A percentile compares a stretch with the other conserved stretches of the same genome.
Evolutionary conservation across 1,139 yeast genomes (phyloP).

Genomic region (Diutina mesorugosa): DNA sequence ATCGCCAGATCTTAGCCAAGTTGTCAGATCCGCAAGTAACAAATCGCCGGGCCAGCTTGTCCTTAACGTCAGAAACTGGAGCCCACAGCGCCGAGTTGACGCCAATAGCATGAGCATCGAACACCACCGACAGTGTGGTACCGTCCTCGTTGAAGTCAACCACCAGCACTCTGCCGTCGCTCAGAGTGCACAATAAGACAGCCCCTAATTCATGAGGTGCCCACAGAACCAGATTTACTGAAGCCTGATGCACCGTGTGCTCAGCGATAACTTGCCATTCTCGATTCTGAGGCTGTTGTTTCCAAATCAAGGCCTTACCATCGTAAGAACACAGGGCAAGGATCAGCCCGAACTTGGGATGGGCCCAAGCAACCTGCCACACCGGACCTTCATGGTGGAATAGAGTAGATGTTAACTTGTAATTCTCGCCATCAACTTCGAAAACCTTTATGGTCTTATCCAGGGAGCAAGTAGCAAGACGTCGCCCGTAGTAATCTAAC

Average conservation of each 20-base stretch:
- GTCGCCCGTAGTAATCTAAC: slow-evolving; percentile 88
- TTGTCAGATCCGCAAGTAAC: slow-evolving; percentile 96
- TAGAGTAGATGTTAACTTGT: slow-evolving; percentile 68
- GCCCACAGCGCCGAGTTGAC: slow-evolving; percentile 97
- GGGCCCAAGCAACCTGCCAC: slow-evolving; percentile 99
- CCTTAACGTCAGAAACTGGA: slow-evolving; percentile 41
- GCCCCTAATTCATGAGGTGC: slow-evolving; percentile 98
- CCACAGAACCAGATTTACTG: slow-evolving; percentile 92
- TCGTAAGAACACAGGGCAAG: slow-evolving; percentile 93
- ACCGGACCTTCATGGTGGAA: slow-evolving; percentile 95
- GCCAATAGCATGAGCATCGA: slow-evolving; percentile 85
- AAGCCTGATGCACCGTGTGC: slow-evolving; percentile 82
- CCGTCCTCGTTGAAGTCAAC: slow-evolving; percentile 91
- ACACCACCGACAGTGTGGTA: slow-evolving; percentile 49
- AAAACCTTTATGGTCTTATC: slow-evolving; percentile 90
- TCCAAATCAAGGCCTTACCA: slow-evolving; percentile 91
- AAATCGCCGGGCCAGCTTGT: slow-evolving; percentile 38
- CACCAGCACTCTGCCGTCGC: slow-evolving; percentile 86
- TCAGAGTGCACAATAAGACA: slow-evolving; percentile 75
- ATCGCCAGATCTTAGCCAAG: slow-evolving; percentile 82
- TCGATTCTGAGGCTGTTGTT: slow-evolving; percentile 68
- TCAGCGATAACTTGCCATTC: slow-evolving; percentile 84
- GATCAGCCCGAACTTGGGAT: slow-evolving; percentile 92
- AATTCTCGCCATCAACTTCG: slow-evolving; percentile 71
- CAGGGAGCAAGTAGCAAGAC: slow-evolving; percentile 90